Percentiles rank a stretch among this genome's conserved stretches.
Evolutionary conservation across 2,329 filamentous ascomycete species (phyloP).

Genomic region (Arachnopeziza araneosa): DNA sequence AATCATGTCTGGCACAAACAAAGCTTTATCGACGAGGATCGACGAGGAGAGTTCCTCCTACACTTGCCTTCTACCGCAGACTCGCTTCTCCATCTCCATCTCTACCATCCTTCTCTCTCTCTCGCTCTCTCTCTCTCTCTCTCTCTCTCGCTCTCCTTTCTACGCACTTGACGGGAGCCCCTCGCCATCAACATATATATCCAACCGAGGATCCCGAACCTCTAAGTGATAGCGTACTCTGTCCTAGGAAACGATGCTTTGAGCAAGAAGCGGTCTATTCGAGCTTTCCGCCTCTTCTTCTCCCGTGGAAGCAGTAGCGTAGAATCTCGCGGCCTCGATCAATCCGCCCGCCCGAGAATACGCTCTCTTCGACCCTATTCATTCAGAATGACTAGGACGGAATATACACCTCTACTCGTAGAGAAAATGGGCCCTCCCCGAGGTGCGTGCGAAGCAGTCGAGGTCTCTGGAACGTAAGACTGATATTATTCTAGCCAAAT

Average conservation of each 20-base stretch:
- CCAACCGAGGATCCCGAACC: neutral
- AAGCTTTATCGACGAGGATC: neutral
- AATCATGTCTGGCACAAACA: neutral
- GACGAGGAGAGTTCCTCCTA: neutral
- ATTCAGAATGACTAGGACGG: conserved; percentile 10
- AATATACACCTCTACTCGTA: conserved; percentile 8
- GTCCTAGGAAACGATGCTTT: neutral
- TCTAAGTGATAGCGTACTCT: neutral
- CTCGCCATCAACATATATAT: neutral
- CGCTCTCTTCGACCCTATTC: neutral
- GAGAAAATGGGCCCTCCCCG: conserved; percentile 15
- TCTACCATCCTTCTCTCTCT: too few species aligned
- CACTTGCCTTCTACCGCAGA: too few species aligned
- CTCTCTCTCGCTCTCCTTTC: neutral
- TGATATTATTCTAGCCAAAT: conserved; percentile 1
- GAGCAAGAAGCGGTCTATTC: neutral
- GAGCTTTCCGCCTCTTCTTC: neutral
- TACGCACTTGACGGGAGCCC: neutral
- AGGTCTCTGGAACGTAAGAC: neutral
- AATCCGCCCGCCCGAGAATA: neutral
- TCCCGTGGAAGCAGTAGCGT: neutral
- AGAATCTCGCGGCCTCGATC: neutral
- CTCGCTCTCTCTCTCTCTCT: too few species aligned
- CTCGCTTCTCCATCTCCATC: too few species aligned
- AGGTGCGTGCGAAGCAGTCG: neutral